Conservation (phyloP, 2,329 filamentous ascomycete species). For the Xylaria sp. region DNA sequence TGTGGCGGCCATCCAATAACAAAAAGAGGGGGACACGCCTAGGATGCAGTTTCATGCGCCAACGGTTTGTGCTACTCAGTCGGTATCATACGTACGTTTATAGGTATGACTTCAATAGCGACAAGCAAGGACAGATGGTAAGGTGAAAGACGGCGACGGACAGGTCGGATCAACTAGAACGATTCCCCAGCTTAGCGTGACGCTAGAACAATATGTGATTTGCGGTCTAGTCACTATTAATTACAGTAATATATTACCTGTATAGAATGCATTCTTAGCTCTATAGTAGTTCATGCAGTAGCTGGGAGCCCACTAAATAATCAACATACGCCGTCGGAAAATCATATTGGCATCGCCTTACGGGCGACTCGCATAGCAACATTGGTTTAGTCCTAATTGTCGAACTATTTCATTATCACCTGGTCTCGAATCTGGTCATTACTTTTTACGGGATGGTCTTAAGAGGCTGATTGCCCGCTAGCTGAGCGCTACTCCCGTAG, state of each 20-base stretch:
- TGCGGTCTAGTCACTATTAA: slow-evolving; percentile 22
- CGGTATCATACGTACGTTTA: slow-evolving; percentile 1
- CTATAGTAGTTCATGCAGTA: slow-evolving; percentile 13
- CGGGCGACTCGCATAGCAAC: not conserved
- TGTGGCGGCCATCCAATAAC: slow-evolving; percentile 14
- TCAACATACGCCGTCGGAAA: too few species aligned
- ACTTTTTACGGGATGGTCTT: not conserved
- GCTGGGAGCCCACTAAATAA: not conserved
- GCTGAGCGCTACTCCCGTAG: not conserved
- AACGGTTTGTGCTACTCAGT: slow-evolving; percentile 21
- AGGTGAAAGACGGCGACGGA: slow-evolving; percentile 13
- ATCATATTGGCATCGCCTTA: not conserved
- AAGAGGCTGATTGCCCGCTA: slow-evolving; percentile 1
- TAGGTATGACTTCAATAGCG: not conserved
- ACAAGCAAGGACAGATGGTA: not conserved
- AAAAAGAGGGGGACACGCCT: slow-evolving; percentile 8
- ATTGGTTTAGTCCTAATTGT: not conserved
- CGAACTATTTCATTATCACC: slow-evolving; percentile 8
- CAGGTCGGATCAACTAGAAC: slow-evolving; percentile 11
- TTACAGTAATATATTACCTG: not conserved
- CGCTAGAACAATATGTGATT: slow-evolving; percentile 12
- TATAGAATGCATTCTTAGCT: not conserved
- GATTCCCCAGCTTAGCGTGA: slow-evolving; percentile 20
- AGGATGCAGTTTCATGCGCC: slow-evolving; percentile 21
- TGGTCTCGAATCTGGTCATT: not conserved